Conservation (phyloP, 495 filamentous ascomycete genomes). For the Pseudotulostoma volvatum region DNA sequence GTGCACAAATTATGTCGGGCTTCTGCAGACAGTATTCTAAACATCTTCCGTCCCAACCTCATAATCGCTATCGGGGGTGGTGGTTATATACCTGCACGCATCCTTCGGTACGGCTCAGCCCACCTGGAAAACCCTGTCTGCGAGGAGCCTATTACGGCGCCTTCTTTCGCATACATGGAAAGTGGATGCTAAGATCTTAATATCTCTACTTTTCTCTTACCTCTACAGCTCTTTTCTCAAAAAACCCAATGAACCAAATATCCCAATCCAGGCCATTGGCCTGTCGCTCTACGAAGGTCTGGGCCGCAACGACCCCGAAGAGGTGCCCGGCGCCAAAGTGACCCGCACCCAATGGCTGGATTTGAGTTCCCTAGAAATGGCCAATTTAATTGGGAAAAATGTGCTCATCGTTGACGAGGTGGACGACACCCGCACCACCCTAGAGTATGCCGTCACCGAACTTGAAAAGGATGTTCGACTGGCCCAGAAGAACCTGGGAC, state of each 20-base stretch:
- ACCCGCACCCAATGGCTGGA: slow-evolving; percentile 98
- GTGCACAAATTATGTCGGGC: slow-evolving; percentile 93
- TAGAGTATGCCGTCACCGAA: slow-evolving; percentile 93
- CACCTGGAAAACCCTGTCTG: slow-evolving; percentile 2
- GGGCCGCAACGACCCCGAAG: slow-evolving; percentile 41
- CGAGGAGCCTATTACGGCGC: no score
- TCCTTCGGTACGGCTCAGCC: slow-evolving; percentile 49
- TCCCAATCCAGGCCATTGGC: slow-evolving; percentile 97
- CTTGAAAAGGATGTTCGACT: slow-evolving; percentile 89
- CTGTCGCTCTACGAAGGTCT: slow-evolving; percentile 92
- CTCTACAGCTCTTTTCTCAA: slow-evolving; percentile 72
- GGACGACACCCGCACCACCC: slow-evolving; percentile 90
- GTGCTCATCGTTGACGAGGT: slow-evolving; percentile 98
- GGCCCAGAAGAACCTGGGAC: slow-evolving; percentile 55
- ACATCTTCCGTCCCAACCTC: slow-evolving; percentile 73
- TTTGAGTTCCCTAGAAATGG: slow-evolving; percentile 72
- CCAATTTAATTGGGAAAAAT: slow-evolving; percentile 88
- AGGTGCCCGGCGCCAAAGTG: slow-evolving; percentile 77
- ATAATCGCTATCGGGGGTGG: slow-evolving; percentile 98
- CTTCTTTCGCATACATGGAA: no score
- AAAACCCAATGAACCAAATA: slow-evolving; percentile 72
- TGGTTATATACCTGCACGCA: slow-evolving; percentile 92
- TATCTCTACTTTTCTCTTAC: no score
- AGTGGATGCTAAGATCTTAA: no score
- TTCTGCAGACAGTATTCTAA: slow-evolving; percentile 63